phyloP scores from a whole-genome alignment of 192 early-diverging fungal species.

The Linderina pennispora region DNA sequence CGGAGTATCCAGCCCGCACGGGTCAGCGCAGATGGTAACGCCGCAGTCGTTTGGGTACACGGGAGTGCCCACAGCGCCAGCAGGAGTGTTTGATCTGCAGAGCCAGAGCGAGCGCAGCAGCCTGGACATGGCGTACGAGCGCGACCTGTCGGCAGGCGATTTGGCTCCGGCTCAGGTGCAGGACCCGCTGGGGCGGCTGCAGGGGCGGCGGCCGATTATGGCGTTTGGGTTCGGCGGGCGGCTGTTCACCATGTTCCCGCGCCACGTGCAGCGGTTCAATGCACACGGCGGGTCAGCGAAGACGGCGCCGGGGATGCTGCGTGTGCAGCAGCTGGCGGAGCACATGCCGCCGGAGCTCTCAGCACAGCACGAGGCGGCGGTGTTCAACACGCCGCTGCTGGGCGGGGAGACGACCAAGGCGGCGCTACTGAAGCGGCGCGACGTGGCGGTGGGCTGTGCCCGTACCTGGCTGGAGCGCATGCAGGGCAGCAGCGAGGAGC shows the following conservation, averaged over 20 bases:
- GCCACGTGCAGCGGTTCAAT: slow-evolving; percentile 51
- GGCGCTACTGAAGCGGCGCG: slow-evolving; percentile 48
- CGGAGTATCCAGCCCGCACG: too few relatives aligned
- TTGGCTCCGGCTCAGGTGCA: neutral
- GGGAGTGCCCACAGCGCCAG: too few relatives aligned
- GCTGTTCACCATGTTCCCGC: slow-evolving; percentile 62
- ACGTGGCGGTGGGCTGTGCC: slow-evolving; percentile 24
- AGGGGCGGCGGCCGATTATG: slow-evolving; percentile 48
- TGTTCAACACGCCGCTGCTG: slow-evolving; percentile 48
- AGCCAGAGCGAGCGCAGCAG: slow-evolving; percentile 22
- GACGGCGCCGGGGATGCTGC: slow-evolving; percentile 48
- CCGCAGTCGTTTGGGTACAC: too few relatives aligned
- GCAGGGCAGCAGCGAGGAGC: too few relatives aligned
- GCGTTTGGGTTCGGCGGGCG: slow-evolving; percentile 75
- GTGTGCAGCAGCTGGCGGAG: slow-evolving; percentile 45
- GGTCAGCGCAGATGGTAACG: too few relatives aligned
- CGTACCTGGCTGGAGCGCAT: slow-evolving; percentile 9
- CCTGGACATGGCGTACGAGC: slow-evolving; percentile 15
- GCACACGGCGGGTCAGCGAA: slow-evolving; percentile 40
- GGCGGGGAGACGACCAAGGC: slow-evolving; percentile 60
- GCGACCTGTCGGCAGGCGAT: neutral
- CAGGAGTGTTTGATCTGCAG: slow-evolving; percentile 5
- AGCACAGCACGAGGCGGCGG: neutral
- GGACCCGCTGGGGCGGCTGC: slow-evolving; percentile 28
- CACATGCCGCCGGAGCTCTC: slow-evolving; percentile 15